Conservation (phyloP, 257 asterid genomes). For the Marsdenia floribunda region DNA sequence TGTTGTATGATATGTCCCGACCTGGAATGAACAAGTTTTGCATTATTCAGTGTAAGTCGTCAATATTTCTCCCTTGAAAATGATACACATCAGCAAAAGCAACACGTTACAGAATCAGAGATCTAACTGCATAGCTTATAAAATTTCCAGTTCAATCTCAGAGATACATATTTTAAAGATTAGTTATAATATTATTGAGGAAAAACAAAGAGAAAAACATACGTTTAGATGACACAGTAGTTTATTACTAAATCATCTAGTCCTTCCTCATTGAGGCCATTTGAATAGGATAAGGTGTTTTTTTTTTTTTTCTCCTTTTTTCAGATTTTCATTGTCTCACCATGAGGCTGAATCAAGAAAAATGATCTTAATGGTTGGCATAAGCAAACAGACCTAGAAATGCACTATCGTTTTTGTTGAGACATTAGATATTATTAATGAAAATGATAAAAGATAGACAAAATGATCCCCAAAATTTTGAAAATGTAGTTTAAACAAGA, state of each 20-base stretch:
- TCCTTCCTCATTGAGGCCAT: background rate
- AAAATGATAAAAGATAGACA: background rate
- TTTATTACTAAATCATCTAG: background rate
- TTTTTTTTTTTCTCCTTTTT: too few species aligned
- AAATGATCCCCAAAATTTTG: background rate
- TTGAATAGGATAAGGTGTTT: background rate
- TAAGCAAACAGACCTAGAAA: background rate
- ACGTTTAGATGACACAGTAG: background rate
- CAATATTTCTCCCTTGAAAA: background rate
- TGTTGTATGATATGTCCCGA: conserved; percentile 83
- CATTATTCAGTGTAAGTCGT: background rate
- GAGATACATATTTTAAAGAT: background rate
- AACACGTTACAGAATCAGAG: background rate
- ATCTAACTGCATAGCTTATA: background rate
- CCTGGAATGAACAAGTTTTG: conserved; percentile 31
- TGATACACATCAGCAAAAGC: background rate
- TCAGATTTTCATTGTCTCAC: background rate
- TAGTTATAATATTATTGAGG: background rate
- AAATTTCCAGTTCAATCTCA: background rate
- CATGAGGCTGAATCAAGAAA: background rate
- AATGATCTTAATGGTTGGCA: background rate
- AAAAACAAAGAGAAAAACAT: background rate
- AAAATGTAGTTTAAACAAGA: background rate
- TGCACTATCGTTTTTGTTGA: background rate
- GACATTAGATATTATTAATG: background rate